Evolutionary conservation across 2,329 filamentous ascomycete genomes (phyloP).

Genomic region (Colletotrichum caudatum): DNA sequence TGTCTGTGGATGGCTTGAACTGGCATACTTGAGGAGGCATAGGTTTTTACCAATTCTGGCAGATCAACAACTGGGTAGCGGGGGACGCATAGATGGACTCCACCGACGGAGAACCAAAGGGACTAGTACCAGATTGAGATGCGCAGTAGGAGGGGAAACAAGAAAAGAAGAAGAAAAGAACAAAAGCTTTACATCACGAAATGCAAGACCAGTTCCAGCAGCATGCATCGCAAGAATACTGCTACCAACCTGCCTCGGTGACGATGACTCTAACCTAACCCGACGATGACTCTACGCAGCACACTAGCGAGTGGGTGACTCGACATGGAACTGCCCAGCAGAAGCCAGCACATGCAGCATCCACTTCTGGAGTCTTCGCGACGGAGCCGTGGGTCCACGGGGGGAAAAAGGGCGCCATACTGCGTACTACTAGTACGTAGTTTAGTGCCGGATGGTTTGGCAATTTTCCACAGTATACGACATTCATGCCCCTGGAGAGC

Average conservation of each 20-base stretch:
- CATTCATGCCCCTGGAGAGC: slow-evolving; percentile 13
- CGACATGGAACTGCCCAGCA: not conserved
- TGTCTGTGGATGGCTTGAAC: slow-evolving; percentile 10
- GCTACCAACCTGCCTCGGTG: not conserved
- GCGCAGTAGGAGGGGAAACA: not conserved
- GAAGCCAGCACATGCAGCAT: slow-evolving; percentile 17
- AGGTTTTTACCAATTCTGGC: slow-evolving; percentile 17
- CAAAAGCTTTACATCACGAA: not conserved
- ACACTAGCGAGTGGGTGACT: not conserved
- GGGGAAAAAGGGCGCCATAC: slow-evolving; percentile 32
- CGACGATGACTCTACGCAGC: slow-evolving; percentile 21
- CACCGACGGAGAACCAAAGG: not conserved
- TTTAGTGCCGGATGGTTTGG: slow-evolving; percentile 22
- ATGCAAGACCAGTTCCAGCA: slow-evolving; percentile 16
- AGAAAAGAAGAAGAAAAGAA: not conserved
- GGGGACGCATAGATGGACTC: not conserved
- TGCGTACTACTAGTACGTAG: too few relatives aligned
- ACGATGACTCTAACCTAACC: slow-evolving; percentile 21
- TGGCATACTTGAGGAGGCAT: not conserved
- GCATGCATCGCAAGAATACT: not conserved
- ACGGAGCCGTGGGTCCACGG: slow-evolving; percentile 31
- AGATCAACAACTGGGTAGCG: slow-evolving; percentile 16
- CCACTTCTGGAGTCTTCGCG: slow-evolving; percentile 33
- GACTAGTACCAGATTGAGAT: slow-evolving; percentile 26
- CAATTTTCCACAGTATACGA: slow-evolving; percentile 12